These are phyloP conservation scores for Penicillium fuscoglaucum DNA, from an alignment of 2,329 filamentous ascomycete genomes.

Conservation along the genomic window DNA sequence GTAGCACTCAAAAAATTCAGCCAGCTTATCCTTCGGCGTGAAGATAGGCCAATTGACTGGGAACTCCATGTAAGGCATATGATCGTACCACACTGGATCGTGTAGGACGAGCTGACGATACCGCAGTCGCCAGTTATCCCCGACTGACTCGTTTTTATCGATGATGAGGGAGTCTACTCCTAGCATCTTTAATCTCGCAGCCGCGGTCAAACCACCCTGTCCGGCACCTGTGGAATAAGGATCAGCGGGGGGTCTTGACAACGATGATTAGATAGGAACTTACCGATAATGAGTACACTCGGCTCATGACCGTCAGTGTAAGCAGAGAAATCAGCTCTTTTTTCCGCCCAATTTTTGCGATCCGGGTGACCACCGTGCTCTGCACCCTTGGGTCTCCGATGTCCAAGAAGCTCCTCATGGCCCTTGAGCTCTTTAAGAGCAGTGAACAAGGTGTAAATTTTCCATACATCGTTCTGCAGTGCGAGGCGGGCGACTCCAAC, in stretches of 20 bases:
- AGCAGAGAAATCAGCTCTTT: neutral
- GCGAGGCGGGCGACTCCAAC: neutral
- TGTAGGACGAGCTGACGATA: constrained; percentile 16
- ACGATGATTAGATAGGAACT: neutral
- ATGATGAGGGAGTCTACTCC: constrained; percentile 58
- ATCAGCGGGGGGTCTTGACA: neutral
- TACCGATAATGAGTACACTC: neutral
- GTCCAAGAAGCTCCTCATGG: neutral
- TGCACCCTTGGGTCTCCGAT: neutral
- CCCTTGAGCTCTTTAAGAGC: neutral
- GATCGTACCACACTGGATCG: constrained; percentile 28
- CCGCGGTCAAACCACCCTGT: neutral
- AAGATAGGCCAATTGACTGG: constrained; percentile 68
- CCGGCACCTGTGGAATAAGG: neutral
- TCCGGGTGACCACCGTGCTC: neutral
- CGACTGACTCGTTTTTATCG: constrained; percentile 58
- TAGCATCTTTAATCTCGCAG: constrained; percentile 49
- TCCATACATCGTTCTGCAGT: neutral
- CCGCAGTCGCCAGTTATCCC: constrained; percentile 66
- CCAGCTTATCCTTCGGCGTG: constrained; percentile 70
- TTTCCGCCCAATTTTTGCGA: neutral
- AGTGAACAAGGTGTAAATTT: neutral
- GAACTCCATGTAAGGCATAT: constrained; percentile 64
- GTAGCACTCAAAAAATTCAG: constrained; percentile 67
- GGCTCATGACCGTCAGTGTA: neutral